A percentile compares a stretch with the other conserved stretches of the same genome.
Evolutionary conservation across 148 eudicot species (phyloP).

Genomic region (Arbutus unedo): DNA sequence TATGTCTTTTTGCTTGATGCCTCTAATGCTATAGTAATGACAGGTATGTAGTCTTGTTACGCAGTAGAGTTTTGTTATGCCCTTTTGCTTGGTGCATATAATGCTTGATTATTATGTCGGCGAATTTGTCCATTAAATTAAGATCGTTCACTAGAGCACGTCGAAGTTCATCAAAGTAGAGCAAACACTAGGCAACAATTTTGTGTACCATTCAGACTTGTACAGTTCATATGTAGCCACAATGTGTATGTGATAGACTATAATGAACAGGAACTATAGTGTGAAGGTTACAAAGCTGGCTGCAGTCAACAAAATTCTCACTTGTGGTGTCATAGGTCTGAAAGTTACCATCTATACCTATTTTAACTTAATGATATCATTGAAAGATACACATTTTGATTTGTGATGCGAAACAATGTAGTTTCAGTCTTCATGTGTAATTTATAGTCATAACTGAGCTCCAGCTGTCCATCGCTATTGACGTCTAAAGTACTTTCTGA

Average conservation of each 20-base stretch:
- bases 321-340: background rate
- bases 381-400: background rate
- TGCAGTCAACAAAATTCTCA: background rate
- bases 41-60: background rate
- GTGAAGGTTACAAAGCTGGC: background rate
- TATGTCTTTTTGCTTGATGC: background rate
- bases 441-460: conserved; percentile 5
- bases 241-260: background rate
- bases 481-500: background rate
- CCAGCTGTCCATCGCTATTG: background rate
- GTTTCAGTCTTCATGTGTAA: background rate
- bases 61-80: no score
- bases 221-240: background rate
- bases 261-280: background rate
- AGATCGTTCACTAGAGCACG: background rate
- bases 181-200: background rate
- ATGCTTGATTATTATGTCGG: background rate
- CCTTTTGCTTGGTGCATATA: background rate
- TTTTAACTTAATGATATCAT: background rate
- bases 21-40: background rate
- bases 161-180: background rate
- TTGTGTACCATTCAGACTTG: background rate
- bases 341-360: background rate
- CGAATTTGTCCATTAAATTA: background rate
- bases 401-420: background rate